Evolutionary conservation across 495 filamentous ascomycete species (phyloP).

Genomic region (Lasiosphaeris hirsuta): DNA sequence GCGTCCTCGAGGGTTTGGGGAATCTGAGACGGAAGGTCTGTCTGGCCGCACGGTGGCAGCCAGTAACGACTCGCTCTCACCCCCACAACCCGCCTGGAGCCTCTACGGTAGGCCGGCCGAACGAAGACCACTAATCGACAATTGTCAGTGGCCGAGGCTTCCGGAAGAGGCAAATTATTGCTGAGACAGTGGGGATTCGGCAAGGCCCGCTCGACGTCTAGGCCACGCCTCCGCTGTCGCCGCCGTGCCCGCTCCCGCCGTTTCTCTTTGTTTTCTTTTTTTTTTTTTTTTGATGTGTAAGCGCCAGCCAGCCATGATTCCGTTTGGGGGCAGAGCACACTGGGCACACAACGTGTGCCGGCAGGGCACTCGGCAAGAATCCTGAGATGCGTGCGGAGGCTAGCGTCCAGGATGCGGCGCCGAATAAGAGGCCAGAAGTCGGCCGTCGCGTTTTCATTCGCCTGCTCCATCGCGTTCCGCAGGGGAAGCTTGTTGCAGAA

Average conservation of each 20-base stretch:
- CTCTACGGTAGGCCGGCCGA: background rate
- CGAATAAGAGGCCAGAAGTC: conserved; percentile 23
- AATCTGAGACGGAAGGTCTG: too few relatives aligned
- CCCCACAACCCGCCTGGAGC: conserved; percentile 2
- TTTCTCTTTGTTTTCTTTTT: background rate
- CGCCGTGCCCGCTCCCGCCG: background rate
- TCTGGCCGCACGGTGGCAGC: too few relatives aligned
- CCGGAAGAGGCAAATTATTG: background rate
- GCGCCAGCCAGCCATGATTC: conserved; percentile 5
- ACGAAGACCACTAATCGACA: background rate
- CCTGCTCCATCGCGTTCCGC: background rate
- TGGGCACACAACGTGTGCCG: background rate
- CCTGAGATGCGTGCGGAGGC: background rate
- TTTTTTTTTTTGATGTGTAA: background rate
- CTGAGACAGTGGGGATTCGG: conserved; percentile 5
- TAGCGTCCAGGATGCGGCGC: conserved; percentile 3
- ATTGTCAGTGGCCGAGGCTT: background rate
- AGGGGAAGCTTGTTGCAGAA: conserved; percentile 22
- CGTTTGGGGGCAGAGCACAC: background rate
- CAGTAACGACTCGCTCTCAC: background rate
- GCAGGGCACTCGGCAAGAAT: conserved; percentile 3
- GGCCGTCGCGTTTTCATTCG: conserved; percentile 17
- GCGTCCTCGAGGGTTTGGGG: too few relatives aligned
- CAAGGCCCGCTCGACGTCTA: conserved; percentile 4
- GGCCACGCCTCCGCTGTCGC: background rate